phyloP scores from a whole-genome alignment of 1,139 yeast genomes.

The Meyerozyma carpophila region DNA sequence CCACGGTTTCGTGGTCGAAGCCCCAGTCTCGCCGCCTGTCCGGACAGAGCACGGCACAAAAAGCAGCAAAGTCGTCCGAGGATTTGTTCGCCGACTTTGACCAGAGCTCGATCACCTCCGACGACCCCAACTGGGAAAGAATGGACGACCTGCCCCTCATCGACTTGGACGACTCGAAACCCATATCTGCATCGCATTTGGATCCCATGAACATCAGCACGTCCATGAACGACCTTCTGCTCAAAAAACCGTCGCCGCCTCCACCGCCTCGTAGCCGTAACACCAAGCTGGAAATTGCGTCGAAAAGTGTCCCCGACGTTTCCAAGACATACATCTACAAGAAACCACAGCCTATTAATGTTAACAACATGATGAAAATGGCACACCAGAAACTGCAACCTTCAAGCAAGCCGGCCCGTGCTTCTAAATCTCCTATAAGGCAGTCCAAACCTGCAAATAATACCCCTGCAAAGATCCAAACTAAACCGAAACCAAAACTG shows the following conservation, averaged over 20 bases:
- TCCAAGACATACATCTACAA: conserved; percentile 27
- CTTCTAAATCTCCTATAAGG: background rate
- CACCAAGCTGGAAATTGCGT: conserved; percentile 3
- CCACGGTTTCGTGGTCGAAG: conserved; percentile 38
- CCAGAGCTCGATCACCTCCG: conserved; percentile 27
- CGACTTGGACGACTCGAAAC: conserved; percentile 23
- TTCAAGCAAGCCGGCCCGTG: conserved; percentile 4
- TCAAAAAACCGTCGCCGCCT: conserved; percentile 15
- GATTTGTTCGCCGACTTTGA: conserved; percentile 44
- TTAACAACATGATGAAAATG: conserved; percentile 28
- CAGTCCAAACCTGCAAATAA: conserved; percentile 5
- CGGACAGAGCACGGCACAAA: conserved; percentile 4
- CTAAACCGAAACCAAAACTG: conserved; percentile 4
- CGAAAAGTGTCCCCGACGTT: conserved; percentile 7
- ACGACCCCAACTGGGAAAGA: conserved; percentile 25
- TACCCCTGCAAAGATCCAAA: conserved; percentile 5
- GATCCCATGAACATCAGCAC: conserved; percentile 5
- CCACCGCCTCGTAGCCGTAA: conserved; percentile 12
- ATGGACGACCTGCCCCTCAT: conserved; percentile 25
- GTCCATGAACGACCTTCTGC: conserved; percentile 16
- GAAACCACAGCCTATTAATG: conserved; percentile 39
- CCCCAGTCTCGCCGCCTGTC: conserved; percentile 10
- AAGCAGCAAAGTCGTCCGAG: conserved; percentile 14
- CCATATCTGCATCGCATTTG: background rate
- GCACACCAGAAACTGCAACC: conserved; percentile 6